A percentile compares a stretch with the other conserved stretches of the same genome.
Conservation (phyloP, 1,139 yeast species). For the Geotrichum macrosporum region DNA sequence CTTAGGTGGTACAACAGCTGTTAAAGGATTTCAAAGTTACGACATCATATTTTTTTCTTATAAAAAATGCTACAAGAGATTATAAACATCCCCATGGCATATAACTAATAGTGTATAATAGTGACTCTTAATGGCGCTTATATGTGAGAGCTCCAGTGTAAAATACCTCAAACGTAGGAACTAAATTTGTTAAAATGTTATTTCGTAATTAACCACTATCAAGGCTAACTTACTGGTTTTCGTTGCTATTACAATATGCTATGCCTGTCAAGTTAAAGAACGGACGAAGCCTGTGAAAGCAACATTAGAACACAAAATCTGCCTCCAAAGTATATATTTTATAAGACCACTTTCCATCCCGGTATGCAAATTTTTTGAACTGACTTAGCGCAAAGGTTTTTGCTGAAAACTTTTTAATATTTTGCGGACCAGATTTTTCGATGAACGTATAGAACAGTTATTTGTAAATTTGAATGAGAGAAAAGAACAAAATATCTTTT, state of each 20-base stretch:
- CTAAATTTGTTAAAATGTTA: conserved; percentile 56
- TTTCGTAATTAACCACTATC: conserved; percentile 26
- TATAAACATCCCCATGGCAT: conserved; percentile 87
- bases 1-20: conserved; percentile 47
- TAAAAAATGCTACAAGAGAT: conserved; percentile 70
- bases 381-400: too few relatives aligned
- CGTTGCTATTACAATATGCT: conserved; percentile 19
- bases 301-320: conserved; percentile 86
- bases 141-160: conserved; percentile 98
- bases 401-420: too few relatives aligned
- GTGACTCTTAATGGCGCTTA: conserved; percentile 81
- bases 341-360: conserved; percentile 79
- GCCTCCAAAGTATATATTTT: conserved; percentile 88
- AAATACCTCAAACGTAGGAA: conserved; percentile 86
- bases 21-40: conserved; percentile 51
- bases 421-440: too few relatives aligned
- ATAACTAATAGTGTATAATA: conserved; percentile 72
- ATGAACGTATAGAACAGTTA: too few relatives aligned
- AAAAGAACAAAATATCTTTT: too few relatives aligned
- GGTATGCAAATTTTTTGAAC: too few relatives aligned
- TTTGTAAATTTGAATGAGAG: too few relatives aligned
- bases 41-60: conserved; percentile 65
- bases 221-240: conserved; percentile 18
- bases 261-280: conserved; percentile 24
- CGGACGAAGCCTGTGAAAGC: conserved; percentile 46